Conservation (phyloP, 371 early-diverging fungal genomes). For the Lichtheimia corymbifera region DNA sequence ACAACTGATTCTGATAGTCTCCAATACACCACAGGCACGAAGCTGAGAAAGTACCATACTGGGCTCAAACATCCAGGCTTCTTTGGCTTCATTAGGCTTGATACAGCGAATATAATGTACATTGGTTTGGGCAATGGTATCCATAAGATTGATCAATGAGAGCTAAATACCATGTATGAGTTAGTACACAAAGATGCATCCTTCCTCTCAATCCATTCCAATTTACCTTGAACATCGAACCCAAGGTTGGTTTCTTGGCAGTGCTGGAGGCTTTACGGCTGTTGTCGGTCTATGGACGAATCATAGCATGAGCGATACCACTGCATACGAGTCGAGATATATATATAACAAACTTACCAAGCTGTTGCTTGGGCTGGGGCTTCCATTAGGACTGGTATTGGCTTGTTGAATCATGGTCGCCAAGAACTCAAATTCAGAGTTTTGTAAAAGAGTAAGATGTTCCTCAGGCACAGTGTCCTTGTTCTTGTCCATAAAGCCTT, state of each 20-base stretch:
- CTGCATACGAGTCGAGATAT: too few species aligned
- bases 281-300: not conserved
- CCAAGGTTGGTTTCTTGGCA: slow-evolving; percentile 85
- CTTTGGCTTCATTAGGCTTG: slow-evolving; percentile 95
- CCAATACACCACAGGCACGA: slow-evolving; percentile 99
- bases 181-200: not conserved
- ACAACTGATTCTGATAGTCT: slow-evolving; percentile 98
- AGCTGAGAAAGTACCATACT: slow-evolving; percentile 94
- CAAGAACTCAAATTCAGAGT: slow-evolving; percentile 73
- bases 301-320: not conserved
- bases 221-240: slow-evolving; percentile 73
- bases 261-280: slow-evolving; percentile 25
- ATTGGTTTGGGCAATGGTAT: slow-evolving; percentile 88
- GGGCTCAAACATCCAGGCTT: slow-evolving; percentile 88
- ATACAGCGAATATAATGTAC: slow-evolving; percentile 98
- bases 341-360: slow-evolving; percentile 22
- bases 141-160: slow-evolving; percentile 91
- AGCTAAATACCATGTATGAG: slow-evolving; percentile 21
- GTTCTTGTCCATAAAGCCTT: slow-evolving; percentile 98
- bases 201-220: not conserved
- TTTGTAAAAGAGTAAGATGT: slow-evolving; percentile 71
- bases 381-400: slow-evolving; percentile 7
- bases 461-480: slow-evolving; percentile 98
- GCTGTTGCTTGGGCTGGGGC: slow-evolving; percentile 33
- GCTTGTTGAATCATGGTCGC: slow-evolving; percentile 67